phyloP scores from a whole-genome alignment of 768 basidiomycete genomes.

The Suillus ampliporus region DNA sequence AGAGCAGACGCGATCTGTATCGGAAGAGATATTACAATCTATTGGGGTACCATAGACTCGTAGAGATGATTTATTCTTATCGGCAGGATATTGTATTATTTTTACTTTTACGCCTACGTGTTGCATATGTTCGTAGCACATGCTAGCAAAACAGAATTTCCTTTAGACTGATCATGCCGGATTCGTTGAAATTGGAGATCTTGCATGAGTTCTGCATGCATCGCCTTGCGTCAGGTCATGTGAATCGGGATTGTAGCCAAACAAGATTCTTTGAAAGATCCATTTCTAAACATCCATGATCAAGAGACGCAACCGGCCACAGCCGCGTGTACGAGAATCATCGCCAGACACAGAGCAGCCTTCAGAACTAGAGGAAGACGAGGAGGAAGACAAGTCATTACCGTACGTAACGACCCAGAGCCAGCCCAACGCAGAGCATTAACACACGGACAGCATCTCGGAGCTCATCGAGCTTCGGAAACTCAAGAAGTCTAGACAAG shows the following conservation, averaged over 20 bases:
- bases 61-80: conserved; percentile 16
- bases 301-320: conserved; percentile 76
- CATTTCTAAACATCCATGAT: conserved; percentile 53
- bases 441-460: conserved; percentile 56
- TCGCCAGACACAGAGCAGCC: conserved; percentile 34
- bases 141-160: not conserved
- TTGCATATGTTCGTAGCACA: conserved; percentile 5
- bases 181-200: conserved; percentile 8
- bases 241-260: not conserved
- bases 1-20: conserved; percentile 17
- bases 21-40: conserved; percentile 24
- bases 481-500: conserved; percentile 71
- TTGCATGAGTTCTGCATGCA: not conserved
- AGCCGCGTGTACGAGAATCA: conserved; percentile 57
- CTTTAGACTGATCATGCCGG: conserved; percentile 8
- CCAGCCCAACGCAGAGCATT: conserved; percentile 15
- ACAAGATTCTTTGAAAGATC: no score
- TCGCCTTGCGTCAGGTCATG: not conserved
- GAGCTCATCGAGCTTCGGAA: conserved; percentile 87
- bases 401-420: conserved; percentile 49
- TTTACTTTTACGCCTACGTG: conserved; percentile 1
- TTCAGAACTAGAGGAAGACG: conserved; percentile 33
- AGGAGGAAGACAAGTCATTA: conserved; percentile 46
- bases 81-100: conserved; percentile 14
- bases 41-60: conserved; percentile 18